Percentiles rank a stretch among this genome's conserved stretches.
These are phyloP conservation scores for Cordyceps javanica DNA, from an alignment of 2,329 filamentous ascomycete genomes.

Conservation along the genomic window DNA sequence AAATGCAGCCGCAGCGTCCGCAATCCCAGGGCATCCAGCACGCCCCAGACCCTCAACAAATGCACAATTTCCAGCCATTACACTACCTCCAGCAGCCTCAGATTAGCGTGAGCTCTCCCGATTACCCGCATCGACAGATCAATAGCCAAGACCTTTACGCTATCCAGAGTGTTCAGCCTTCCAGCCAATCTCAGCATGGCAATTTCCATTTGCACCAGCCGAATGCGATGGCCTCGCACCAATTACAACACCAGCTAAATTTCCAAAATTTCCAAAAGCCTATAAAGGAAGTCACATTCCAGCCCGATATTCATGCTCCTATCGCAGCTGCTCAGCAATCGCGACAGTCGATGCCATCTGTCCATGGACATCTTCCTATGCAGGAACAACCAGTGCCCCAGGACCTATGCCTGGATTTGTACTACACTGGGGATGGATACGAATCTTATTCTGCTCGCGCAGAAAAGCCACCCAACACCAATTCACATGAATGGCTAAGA, in stretches of 20 bases:
- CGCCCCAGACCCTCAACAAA: not conserved
- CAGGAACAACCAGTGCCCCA: not conserved
- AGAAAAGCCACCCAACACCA: not conserved
- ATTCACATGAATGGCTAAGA: not conserved
- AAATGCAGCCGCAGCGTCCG: not conserved
- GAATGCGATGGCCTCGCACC: too few species aligned
- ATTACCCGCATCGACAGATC: not conserved
- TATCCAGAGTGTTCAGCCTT: not conserved
- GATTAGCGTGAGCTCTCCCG: not conserved
- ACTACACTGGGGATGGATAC: conserved; percentile 3
- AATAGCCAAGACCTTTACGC: not conserved
- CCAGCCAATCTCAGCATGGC: not conserved
- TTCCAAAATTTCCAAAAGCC: not conserved
- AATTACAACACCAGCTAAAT: not conserved
- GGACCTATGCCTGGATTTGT: not conserved
- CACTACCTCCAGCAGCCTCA: not conserved
- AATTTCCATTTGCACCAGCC: not conserved
- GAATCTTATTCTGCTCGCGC: not conserved
- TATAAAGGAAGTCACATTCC: too few species aligned
- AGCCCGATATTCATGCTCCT: not conserved
- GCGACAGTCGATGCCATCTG: not conserved
- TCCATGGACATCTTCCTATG: not conserved
- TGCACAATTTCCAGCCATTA: not conserved
- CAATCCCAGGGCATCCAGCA: not conserved
- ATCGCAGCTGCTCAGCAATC: not conserved